phyloP scores from a whole-genome alignment of 129 eudicot genomes.

The Saussurea involucrata region DNA sequence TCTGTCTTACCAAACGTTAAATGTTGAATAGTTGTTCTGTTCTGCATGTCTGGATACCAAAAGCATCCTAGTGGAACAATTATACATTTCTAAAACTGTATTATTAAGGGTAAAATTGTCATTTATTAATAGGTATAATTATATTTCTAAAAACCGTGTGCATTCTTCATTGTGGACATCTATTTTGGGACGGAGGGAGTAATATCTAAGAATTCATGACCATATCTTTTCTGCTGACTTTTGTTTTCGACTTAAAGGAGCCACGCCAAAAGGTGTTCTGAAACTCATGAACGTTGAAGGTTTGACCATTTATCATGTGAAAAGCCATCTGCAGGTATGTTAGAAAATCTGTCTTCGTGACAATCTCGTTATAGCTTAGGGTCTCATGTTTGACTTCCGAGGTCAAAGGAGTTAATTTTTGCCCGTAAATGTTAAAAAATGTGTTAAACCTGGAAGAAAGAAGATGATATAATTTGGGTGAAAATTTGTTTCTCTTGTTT shows the following conservation, averaged over 20 bases:
- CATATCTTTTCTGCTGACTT: conserved; percentile 4
- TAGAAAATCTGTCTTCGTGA: not conserved
- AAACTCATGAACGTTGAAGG: conserved; percentile 96
- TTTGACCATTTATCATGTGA: conserved; percentile 90
- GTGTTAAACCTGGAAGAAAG: not conserved
- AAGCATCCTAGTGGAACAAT: not conserved
- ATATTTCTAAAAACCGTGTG: not conserved
- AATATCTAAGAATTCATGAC: not conserved
- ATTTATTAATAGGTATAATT: not conserved
- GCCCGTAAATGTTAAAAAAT: not conserved
- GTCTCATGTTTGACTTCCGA: conserved; percentile 6
- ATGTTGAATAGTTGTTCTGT: no score
- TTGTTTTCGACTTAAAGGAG: conserved; percentile 47
- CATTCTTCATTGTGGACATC: not conserved
- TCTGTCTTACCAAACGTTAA: no score
- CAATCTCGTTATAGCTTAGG: not conserved
- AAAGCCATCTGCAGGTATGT: conserved; percentile 88
- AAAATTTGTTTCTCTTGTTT: not conserved
- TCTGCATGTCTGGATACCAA: no score
- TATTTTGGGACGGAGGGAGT: not conserved
- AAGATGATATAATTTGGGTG: not conserved
- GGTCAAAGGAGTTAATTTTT: not conserved
- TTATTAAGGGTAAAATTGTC: not conserved
- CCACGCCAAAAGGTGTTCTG: conserved; percentile 93
- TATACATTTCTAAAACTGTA: not conserved